Percentiles rank a stretch among this genome's conserved stretches.
Evolutionary conservation across 306 rosid species (phyloP).

Genomic region (Vigna reflexopilosa): DNA sequence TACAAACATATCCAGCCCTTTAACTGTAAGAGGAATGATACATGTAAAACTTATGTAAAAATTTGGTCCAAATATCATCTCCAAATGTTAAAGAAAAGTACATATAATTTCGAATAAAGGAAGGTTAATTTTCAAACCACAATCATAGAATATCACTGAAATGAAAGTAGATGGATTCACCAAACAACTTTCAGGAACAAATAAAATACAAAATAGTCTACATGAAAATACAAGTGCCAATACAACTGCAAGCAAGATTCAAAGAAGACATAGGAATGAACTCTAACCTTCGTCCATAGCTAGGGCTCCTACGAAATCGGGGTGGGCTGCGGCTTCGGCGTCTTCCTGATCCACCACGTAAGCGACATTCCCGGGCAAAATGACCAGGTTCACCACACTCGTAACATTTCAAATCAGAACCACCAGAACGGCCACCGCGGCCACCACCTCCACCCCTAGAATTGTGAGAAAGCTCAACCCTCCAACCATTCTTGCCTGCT

Average conservation of each 20-base stretch:
- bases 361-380: constrained; percentile 96
- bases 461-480: constrained; percentile 97
- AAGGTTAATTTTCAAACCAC: not conserved
- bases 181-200: not conserved
- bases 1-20: not conserved
- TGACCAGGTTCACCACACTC: constrained; percentile 99
- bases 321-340: constrained; percentile 95
- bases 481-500: constrained; percentile 97
- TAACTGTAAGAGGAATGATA: not conserved
- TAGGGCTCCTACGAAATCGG: constrained; percentile 93
- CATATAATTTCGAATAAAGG: not conserved
- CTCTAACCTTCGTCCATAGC: constrained; percentile 91
- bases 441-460: constrained; percentile 90
- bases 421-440: constrained; percentile 90
- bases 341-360: constrained; percentile 94
- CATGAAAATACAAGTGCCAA: not conserved
- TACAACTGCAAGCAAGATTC: not conserved
- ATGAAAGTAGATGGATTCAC: not conserved
- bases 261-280: not conserved
- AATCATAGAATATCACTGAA: not conserved
- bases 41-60: not conserved
- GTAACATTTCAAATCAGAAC: constrained; percentile 96
- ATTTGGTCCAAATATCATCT: not conserved
- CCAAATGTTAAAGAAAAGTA: not conserved
- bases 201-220: not conserved